Percentiles rank a stretch among this genome's conserved stretches.
These are phyloP conservation scores for Penicillium aurantiogriseum DNA, from an alignment of 2,329 filamentous ascomycete genomes.

Conservation along the genomic window DNA sequence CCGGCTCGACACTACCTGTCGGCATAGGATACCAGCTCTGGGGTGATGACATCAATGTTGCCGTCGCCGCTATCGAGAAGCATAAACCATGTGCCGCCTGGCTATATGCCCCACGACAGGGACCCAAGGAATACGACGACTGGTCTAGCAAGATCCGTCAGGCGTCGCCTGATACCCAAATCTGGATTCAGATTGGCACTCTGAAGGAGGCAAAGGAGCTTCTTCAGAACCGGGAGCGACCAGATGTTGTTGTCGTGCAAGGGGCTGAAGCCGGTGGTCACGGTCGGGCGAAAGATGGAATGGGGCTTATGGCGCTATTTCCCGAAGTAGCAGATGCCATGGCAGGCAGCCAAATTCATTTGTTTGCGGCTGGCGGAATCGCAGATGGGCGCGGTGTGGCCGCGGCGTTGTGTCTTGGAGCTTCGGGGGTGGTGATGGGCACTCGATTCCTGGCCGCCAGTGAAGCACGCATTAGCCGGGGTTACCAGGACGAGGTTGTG, in stretches of 20 bases:
- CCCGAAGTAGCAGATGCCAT: conserved; percentile 52
- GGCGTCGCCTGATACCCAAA: conserved; percentile 44
- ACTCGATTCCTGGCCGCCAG: conserved; percentile 60
- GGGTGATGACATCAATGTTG: conserved; percentile 37
- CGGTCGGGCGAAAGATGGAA: conserved; percentile 48
- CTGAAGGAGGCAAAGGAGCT: conserved; percentile 50
- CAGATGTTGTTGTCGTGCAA: conserved; percentile 56
- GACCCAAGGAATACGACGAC: conserved; percentile 35
- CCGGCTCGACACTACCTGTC: conserved; percentile 33
- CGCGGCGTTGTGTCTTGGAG: conserved; percentile 53
- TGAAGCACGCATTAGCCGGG: conserved; percentile 52
- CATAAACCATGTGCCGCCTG: conserved; percentile 44
- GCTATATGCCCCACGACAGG: conserved; percentile 41
- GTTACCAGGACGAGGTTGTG: conserved; percentile 54
- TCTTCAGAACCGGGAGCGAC: conserved; percentile 33
- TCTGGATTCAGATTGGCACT: conserved; percentile 59
- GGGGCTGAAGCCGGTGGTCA: conserved; percentile 58
- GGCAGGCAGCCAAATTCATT: conserved; percentile 37
- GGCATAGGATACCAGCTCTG: conserved; percentile 46
- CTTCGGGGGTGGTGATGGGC: conserved; percentile 59
- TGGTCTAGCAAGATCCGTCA: conserved; percentile 50
- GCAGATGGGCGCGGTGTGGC: conserved; percentile 53
- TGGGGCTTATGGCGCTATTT: conserved; percentile 51
- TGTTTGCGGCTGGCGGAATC: conserved; percentile 56
- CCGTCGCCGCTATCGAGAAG: conserved; percentile 31